Conservation (phyloP, 176 grass and related monocot genomes). For the Oryza brachyantha region DNA sequence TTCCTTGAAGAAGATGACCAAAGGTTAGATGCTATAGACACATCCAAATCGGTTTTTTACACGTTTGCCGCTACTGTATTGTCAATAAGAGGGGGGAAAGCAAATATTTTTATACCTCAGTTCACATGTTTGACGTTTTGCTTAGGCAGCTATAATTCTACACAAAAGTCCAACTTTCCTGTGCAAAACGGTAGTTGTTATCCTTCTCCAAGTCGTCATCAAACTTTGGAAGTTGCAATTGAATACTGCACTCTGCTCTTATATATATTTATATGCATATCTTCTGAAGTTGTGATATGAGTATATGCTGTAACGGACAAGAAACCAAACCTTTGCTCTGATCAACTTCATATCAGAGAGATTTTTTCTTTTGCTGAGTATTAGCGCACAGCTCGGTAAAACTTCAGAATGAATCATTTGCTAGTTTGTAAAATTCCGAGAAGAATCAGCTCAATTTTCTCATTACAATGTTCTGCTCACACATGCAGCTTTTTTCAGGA, state of each 20-base stretch:
- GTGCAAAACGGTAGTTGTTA: slow-evolving; percentile 22
- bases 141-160: slow-evolving; percentile 20
- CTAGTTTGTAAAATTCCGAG: background rate
- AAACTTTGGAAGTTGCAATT: slow-evolving; percentile 27
- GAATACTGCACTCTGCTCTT: slow-evolving; percentile 31
- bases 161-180: slow-evolving; percentile 48
- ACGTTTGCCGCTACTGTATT: slow-evolving; percentile 36
- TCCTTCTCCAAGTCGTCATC: slow-evolving; percentile 22
- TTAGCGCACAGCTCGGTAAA: background rate
- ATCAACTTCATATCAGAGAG: background rate
- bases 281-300: background rate
- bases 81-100: slow-evolving; percentile 17
- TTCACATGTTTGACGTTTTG: slow-evolving; percentile 50
- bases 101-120: slow-evolving; percentile 11
- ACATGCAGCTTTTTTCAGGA: background rate
- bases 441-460: background rate
- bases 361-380: background rate
- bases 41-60: slow-evolving; percentile 45
- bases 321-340: slow-evolving; percentile 23
- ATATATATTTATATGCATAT: slow-evolving; percentile 27
- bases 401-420: background rate
- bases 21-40: slow-evolving; percentile 26
- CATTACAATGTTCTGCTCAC: background rate
- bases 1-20: slow-evolving; percentile 21
- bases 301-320: background rate